phyloP scores from a whole-genome alignment of 2,329 filamentous ascomycete genomes.

The Samsoniella hepiali region DNA sequence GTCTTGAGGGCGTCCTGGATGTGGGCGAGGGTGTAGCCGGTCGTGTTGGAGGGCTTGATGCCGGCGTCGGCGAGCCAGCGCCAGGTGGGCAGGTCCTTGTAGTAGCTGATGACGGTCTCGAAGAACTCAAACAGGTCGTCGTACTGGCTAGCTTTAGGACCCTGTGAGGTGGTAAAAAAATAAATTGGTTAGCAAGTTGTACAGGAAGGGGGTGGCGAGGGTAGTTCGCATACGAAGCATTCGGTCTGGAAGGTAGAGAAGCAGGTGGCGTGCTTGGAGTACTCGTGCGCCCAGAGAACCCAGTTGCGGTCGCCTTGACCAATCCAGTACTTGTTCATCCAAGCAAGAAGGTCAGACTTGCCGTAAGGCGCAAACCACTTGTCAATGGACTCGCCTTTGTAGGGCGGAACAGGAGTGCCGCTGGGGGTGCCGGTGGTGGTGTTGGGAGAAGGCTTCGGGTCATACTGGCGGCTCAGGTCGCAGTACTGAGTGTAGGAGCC shows the following conservation, averaged over 20 bases:
- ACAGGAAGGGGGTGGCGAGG: background rate
- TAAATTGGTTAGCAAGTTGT: background rate
- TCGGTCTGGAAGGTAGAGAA: conserved; percentile 62
- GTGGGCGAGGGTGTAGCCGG: conserved; percentile 50
- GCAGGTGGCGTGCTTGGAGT: conserved; percentile 66
- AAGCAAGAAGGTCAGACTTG: conserved; percentile 57
- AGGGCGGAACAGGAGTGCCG: conserved; percentile 53
- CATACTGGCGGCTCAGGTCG: conserved; percentile 62
- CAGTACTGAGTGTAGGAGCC: conserved; percentile 66
- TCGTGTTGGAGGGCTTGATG: conserved; percentile 58
- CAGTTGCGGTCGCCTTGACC: conserved; percentile 53
- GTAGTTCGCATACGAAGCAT: conserved; percentile 48
- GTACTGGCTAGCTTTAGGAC: conserved; percentile 52
- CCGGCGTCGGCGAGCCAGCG: conserved; percentile 52
- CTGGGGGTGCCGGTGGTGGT: conserved; percentile 56
- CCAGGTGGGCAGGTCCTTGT: conserved; percentile 57
- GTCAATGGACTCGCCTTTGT: conserved; percentile 55
- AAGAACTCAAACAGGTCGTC: conserved; percentile 63
- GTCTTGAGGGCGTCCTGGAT: conserved; percentile 49
- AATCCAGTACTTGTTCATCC: conserved; percentile 66
- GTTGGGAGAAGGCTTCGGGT: conserved; percentile 58
- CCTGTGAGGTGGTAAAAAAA: conserved; percentile 26
- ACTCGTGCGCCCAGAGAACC: conserved; percentile 65
- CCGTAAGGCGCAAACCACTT: conserved; percentile 58
- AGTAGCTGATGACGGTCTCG: conserved; percentile 56